Evolutionary conservation across 805 yeast genomes (phyloP).

Genomic region (Helenozyma rhizophorensis): DNA sequence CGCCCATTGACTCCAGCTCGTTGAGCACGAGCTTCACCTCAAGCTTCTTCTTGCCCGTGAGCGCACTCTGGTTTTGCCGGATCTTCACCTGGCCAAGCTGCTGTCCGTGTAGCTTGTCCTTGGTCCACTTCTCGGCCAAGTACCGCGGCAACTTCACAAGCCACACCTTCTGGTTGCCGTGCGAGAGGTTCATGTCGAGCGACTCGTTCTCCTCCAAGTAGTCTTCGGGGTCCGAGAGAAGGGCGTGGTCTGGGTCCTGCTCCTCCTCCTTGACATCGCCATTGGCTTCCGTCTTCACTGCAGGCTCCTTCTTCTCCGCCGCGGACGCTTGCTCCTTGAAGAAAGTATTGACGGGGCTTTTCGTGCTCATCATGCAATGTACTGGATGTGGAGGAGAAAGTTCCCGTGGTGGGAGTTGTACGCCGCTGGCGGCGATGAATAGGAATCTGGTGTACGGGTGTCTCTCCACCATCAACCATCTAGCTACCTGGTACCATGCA

Average conservation of each 20-base stretch:
- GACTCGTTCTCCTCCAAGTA: constrained; percentile 57
- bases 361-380: constrained; percentile 14
- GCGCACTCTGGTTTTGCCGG: constrained; percentile 39
- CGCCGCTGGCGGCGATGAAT: too few relatives aligned
- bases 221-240: constrained; percentile 41
- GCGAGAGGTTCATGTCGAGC: constrained; percentile 67
- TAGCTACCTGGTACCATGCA: too few relatives aligned
- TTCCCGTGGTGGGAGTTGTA: too few relatives aligned
- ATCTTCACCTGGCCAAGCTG: constrained; percentile 79
- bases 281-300: too few relatives aligned
- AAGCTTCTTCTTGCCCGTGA: constrained; percentile 24
- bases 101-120: constrained; percentile 60
- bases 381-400: too few relatives aligned
- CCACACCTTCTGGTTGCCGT: constrained; percentile 78
- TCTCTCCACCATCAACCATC: too few relatives aligned
- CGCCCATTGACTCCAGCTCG: constrained; percentile 23
- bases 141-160: constrained; percentile 86
- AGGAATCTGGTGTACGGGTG: too few relatives aligned
- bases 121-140: constrained; percentile 74
- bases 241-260: constrained; percentile 24
- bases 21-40: constrained; percentile 57
- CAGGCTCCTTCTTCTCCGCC: background rate
- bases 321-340: too few relatives aligned
- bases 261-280: constrained; percentile 8
- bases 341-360: constrained; percentile 11